Evolutionary conservation across 805 yeast species (phyloP), one percentile per base, ranked within the genome.

Genomic region (Ogataea pini): DNA sequence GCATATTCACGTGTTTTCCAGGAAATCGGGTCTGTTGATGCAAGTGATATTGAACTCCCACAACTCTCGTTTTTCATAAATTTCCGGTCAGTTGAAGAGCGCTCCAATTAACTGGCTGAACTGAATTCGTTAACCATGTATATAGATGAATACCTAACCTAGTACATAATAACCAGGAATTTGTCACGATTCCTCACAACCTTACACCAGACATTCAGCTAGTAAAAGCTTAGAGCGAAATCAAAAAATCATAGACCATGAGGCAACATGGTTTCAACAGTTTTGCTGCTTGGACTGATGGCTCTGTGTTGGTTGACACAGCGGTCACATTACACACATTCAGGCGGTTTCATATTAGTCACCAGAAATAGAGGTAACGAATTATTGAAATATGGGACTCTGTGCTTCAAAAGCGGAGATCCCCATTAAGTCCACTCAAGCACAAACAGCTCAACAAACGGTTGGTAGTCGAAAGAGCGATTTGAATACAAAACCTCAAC

Each of bases 21-120:
- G 53, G 53, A 67, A 57, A 54, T 69, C 58, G 51, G 65, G 53
- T 44, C 52, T 47, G 44, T 64, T 62, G 70, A 72, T 49, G 65
- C 64, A 13, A 48, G 61, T 18, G 73, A 68, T 50, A 58, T 75
- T 33, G 58, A 62, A 8, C 60, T 75, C 20, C 73, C 75, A 7
- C 69, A 69, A 44, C 59, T 76, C 31, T 57, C 65, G 52, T 41
- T 41, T 22, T 31, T 41, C 14, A 41, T 28, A 12, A 25, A 12
- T 7, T 41, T 20, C 29, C 36, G 44, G 53, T 16, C 55, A 58
- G 28, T 49, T 52, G 16, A 36, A 39, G 32, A 36, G 32, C 37
- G 25, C 39, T 18, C 19, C 29, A 27, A 18, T 17, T 39, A 27
- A 27, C 34, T 14, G 34, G 4, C 9, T 7, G 34, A n/a, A 12